Conservation (phyloP, 2,329 filamentous ascomycete species). For the Aspergillus bombycis region DNA sequence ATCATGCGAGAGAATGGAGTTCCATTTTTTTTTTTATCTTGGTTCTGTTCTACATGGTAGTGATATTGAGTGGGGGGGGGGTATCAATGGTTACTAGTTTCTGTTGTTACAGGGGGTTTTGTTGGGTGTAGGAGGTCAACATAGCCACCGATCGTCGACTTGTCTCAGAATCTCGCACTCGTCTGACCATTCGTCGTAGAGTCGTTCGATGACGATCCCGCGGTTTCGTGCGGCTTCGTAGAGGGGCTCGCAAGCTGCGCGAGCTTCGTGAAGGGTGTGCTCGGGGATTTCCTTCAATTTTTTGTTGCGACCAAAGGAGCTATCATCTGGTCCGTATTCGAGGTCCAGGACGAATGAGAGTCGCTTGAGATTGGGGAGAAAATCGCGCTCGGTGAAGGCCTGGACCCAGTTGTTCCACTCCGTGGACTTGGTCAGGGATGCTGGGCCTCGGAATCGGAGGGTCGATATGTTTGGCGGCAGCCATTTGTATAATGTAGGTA, state of each 20-base stretch:
- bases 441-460: conserved; percentile 29
- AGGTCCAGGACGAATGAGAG: conserved; percentile 30
- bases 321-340: conserved; percentile 9
- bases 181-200: conserved; percentile 22
- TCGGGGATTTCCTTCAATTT: conserved; percentile 7
- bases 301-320: background rate
- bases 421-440: conserved; percentile 20
- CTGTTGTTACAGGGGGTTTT: background rate
- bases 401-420: conserved; percentile 28
- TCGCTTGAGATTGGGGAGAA: conserved; percentile 24
- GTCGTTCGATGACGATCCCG: conserved; percentile 21
- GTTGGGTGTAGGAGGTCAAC: background rate
- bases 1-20: background rate
- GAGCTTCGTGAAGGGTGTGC: conserved; percentile 18
- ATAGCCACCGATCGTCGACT: conserved; percentile 28
- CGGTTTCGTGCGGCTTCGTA: conserved; percentile 19
- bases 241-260: conserved; percentile 22
- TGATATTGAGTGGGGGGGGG: too few relatives aligned
- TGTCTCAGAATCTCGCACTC: conserved; percentile 8
- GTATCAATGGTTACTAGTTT: background rate
- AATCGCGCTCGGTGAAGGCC: conserved; percentile 23
- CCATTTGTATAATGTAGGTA: conserved; percentile 21
- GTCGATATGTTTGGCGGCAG: conserved; percentile 28
- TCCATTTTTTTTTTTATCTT: background rate
- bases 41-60: background rate